Conservation (phyloP, 257 asterid genomes). For the Nicotiana sylvestris region DNA sequence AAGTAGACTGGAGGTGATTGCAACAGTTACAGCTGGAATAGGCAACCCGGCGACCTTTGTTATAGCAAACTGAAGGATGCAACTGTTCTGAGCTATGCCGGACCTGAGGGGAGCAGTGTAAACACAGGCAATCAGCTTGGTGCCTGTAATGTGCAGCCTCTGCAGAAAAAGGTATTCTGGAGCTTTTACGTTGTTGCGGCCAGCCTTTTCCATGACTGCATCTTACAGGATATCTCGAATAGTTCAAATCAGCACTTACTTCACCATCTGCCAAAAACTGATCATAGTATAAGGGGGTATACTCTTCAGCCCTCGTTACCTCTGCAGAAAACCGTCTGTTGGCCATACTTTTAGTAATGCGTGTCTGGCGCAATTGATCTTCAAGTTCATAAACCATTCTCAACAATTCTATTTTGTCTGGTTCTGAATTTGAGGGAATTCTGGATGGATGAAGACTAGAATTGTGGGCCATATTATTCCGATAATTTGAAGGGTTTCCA, state of each 20-base stretch:
- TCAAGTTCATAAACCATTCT: constrained; percentile 68
- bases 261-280: constrained; percentile 32
- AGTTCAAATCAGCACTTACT: constrained; percentile 27
- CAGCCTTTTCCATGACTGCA: constrained; percentile 19
- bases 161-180: constrained; percentile 57
- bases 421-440: constrained; percentile 34
- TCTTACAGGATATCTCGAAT: constrained; percentile 24
- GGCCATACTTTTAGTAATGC: constrained; percentile 24
- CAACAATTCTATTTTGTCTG: constrained; percentile 57
- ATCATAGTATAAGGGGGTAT: constrained; percentile 22
- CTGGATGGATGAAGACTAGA: constrained; percentile 35
- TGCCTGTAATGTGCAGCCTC: constrained; percentile 46
- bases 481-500: constrained; percentile 25
- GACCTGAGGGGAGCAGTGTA: constrained; percentile 42
- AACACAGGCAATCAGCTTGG: constrained; percentile 47
- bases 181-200: constrained; percentile 26
- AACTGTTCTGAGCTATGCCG: constrained; percentile 49
- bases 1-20: constrained; percentile 27
- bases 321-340: constrained; percentile 22
- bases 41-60: constrained; percentile 17
- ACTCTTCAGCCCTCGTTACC: constrained; percentile 18
- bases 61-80: constrained; percentile 32
- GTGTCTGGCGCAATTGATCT: constrained; percentile 61
- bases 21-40: constrained; percentile 18
- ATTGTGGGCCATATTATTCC: constrained; percentile 27